A percentile compares a stretch with the other conserved stretches of the same genome.
Conservation (phyloP, 2,329 filamentous ascomycete genomes). For the Xylariaceae sp. region DNA sequence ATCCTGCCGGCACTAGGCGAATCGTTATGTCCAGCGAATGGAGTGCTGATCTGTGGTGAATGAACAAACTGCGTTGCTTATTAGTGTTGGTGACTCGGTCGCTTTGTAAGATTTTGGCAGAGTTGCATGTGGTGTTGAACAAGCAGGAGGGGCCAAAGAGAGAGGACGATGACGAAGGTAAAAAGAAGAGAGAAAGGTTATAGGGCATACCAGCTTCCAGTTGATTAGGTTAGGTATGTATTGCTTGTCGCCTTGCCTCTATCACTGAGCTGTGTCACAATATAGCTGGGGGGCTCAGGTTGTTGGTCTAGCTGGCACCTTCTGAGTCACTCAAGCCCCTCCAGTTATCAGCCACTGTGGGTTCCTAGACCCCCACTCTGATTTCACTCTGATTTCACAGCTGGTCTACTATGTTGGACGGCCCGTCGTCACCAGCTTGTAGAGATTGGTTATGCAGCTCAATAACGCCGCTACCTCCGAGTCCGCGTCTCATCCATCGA, state of each 20-base stretch:
- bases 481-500: conserved; percentile 6
- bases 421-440: conserved; percentile 3
- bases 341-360: too few relatives aligned
- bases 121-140: conserved; percentile 15
- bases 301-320: background rate
- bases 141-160: background rate
- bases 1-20: background rate
- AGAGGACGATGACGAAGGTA: conserved; percentile 17
- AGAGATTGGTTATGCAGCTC: background rate
- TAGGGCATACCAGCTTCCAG: too few relatives aligned
- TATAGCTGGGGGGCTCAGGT: too few relatives aligned
- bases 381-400: too few relatives aligned
- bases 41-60: background rate
- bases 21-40: background rate
- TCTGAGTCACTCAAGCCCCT: conserved; percentile 1
- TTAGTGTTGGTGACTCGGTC: too few relatives aligned
- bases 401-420: conserved; percentile 4
- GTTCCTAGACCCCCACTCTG: too few relatives aligned
- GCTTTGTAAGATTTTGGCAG: conserved; percentile 3
- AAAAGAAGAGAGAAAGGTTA: conserved; percentile 6
- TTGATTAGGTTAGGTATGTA: too few relatives aligned
- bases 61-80: too few relatives aligned
- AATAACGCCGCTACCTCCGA: conserved; percentile 12
- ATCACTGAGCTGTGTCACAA: too few relatives aligned
- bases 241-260: too few relatives aligned